A percentile compares a stretch with the other conserved stretches of the same genome.
phyloP scores from a whole-genome alignment of 768 basidiomycete genomes.

The Xerocomellus chrysenteron region DNA sequence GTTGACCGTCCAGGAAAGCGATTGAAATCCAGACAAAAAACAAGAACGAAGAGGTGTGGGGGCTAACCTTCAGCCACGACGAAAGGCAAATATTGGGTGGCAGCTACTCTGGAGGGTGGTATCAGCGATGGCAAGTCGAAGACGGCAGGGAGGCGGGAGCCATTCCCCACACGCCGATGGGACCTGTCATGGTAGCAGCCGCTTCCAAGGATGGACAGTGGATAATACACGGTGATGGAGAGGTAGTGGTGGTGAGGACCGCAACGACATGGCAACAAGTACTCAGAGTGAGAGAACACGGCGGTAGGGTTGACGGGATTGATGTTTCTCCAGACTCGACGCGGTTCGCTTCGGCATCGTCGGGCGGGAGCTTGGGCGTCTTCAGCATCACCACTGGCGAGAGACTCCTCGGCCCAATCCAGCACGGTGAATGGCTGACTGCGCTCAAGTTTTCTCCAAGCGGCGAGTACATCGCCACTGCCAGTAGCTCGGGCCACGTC shows the following conservation, averaged over 20 bases:
- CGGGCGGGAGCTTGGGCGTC: not conserved
- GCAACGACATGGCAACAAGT: not conserved
- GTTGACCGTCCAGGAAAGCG: not conserved
- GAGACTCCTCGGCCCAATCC: not conserved
- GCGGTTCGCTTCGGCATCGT: not conserved
- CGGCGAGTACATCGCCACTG: not conserved
- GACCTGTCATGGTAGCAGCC: not conserved
- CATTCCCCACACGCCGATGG: not conserved
- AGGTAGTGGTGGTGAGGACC: not conserved
- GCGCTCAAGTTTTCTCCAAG: slow-evolving; percentile 1
- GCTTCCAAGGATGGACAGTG: not conserved
- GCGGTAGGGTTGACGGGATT: not conserved
- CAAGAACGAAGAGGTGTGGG: not conserved
- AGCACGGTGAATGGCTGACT: not conserved
- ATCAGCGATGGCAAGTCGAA: not conserved
- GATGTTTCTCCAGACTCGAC: not conserved
- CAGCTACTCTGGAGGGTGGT: slow-evolving; percentile 2
- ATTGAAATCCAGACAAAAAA: not conserved
- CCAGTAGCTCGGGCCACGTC: not conserved
- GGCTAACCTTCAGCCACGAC: not conserved
- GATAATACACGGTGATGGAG: not conserved
- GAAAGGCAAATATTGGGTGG: not conserved
- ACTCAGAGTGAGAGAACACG: not conserved
- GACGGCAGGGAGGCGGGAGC: not conserved
- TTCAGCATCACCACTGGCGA: not conserved